Conservation (phyloP, 2,329 filamentous ascomycete genomes). For the Leptographium wingfieldii region DNA sequence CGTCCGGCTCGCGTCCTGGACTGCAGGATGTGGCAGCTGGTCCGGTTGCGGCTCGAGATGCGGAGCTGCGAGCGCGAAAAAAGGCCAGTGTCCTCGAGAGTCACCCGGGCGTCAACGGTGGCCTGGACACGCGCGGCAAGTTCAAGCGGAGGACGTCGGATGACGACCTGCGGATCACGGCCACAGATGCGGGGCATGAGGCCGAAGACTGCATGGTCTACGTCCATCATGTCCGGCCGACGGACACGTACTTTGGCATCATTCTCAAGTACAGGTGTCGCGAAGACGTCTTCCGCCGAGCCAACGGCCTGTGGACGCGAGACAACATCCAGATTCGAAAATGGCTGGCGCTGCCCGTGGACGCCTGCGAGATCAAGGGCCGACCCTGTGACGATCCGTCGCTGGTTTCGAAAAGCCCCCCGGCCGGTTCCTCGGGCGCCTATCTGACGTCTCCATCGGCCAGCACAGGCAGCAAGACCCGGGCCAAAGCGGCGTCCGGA, state of each 20-base stretch:
- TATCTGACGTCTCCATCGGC: conserved; percentile 12
- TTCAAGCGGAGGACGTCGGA: conserved; percentile 60
- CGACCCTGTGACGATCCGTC: conserved; percentile 47
- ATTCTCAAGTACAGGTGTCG: conserved; percentile 83
- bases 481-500: not conserved
- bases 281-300: conserved; percentile 68
- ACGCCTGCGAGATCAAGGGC: conserved; percentile 76
- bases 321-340: conserved; percentile 80
- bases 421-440: conserved; percentile 15
- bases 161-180: conserved; percentile 29
- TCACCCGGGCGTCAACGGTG: conserved; percentile 46
- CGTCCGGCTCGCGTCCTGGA: conserved; percentile 19
- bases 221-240: conserved; percentile 69
- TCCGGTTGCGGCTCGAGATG: conserved; percentile 34
- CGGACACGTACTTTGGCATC: conserved; percentile 83
- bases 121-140: conserved; percentile 39
- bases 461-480: conserved; percentile 8
- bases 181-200: conserved; percentile 29
- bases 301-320: conserved; percentile 89
- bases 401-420: conserved; percentile 26
- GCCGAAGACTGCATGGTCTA: conserved; percentile 74
- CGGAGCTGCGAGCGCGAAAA: conserved; percentile 40
- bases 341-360: conserved; percentile 72
- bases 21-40: conserved; percentile 41
- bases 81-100: conserved; percentile 49